Evolutionary conservation across 2,329 filamentous ascomycete species (phyloP).

Genomic region (Pyricularia grisea): DNA sequence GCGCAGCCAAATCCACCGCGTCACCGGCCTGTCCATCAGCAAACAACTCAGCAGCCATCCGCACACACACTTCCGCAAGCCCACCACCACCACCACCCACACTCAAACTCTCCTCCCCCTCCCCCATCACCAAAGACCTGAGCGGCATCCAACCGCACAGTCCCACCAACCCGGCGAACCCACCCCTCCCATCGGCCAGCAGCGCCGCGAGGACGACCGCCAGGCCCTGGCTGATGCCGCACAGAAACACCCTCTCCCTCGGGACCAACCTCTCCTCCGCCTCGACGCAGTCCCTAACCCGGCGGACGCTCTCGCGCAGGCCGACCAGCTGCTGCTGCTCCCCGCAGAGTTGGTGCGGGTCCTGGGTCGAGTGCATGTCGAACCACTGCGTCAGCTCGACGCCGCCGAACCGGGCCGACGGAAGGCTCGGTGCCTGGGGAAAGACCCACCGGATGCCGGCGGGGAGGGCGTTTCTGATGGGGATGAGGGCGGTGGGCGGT

Average conservation of each 20-base stretch:
- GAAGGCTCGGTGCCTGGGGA: conserved; percentile 11
- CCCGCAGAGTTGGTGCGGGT: conserved; percentile 24
- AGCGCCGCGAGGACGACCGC: background rate
- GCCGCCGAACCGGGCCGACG: conserved; percentile 13
- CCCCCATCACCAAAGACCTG: background rate
- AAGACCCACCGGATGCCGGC: conserved; percentile 19
- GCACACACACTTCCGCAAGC: background rate
- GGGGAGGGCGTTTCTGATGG: background rate
- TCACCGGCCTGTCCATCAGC: background rate
- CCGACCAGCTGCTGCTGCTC: background rate
- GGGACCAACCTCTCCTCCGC: no score
- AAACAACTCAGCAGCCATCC: background rate
- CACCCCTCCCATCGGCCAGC: background rate
- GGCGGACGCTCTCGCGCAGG: no score
- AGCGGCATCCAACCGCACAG: background rate
- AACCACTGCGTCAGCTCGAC: conserved; percentile 11
- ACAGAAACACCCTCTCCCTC: conserved; percentile 1
- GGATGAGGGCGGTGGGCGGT: background rate
- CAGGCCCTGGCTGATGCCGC: conserved; percentile 9
- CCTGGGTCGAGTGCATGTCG: conserved; percentile 39
- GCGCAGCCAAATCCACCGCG: no score
- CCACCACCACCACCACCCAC: no score
- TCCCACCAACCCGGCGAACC: background rate
- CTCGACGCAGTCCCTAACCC: no score
- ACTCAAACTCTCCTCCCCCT: no score